Evolutionary conservation across 495 filamentous ascomycete species (phyloP), one percentile per base, ranked within the genome.

Genomic region (Trichoderma reesei): DNA sequence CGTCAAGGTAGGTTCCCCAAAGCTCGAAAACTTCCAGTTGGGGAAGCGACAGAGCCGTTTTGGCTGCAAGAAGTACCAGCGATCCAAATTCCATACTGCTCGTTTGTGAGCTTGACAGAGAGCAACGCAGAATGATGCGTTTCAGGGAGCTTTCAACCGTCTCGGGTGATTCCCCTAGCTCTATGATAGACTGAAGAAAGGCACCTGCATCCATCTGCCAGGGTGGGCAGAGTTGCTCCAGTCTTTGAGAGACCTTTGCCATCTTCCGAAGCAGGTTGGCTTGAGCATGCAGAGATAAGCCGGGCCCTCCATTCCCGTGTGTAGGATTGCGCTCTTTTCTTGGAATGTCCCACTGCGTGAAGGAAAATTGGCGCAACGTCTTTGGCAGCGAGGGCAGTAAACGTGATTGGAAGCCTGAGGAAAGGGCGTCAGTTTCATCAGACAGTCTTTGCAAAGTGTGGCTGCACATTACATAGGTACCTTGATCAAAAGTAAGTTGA

Each of bases 101-200:
- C 34, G 9, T 59, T 14, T 59, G 20, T 38, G 54, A 13, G 7
- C 18, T 59, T 34, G 54, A 59, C 20, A 59, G 54, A 7, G 26
- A 10, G 34, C 54, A 59, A 1, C 54, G 36, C 54, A 59, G 54
- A 33, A 11, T 34, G 1, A 59, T 7, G 7, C 36, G 54, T 59
- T 59, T 34, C 34, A 59, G 54, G 26, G 31, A n/a, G 36, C 54
- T 59, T 59, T 59, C 54, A 59, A 38, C 9, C 54, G 34, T 34
- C 26, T 2, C 10, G 11, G 54, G 54, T 33, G 54, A 59, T 5
- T 59, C 36, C 7, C 13, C 54, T 26, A 34, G 54, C 34, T 34
- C 54, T 33, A 59, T 59, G n/a, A 59, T 59, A 59, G 31, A 59
- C 54, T 26, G 54, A 59, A 59, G 20, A 34, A 59, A 59, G 18